phyloP scores from a whole-genome alignment of 495 filamentous ascomycete species.

The Aspergillus egyptiacus region DNA sequence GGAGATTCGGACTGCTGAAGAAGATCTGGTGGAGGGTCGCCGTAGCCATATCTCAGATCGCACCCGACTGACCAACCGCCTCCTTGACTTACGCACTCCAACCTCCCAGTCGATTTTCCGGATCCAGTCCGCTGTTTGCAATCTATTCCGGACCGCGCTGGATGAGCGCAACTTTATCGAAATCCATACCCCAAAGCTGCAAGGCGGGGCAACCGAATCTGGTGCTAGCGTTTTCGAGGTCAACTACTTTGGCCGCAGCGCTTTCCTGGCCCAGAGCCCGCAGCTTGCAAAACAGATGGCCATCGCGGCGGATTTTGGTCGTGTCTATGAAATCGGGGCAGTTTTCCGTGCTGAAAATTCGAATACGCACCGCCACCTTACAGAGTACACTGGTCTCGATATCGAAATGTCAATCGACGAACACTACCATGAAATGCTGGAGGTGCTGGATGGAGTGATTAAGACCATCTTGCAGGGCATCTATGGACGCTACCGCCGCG shows the following conservation, averaged over 20 bases:
- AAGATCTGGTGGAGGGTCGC: slow-evolving; percentile 40
- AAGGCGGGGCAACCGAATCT: slow-evolving; percentile 83
- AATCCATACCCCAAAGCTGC: slow-evolving; percentile 83
- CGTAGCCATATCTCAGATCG: slow-evolving; percentile 59
- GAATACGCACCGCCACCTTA: slow-evolving; percentile 91
- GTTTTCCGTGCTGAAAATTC: slow-evolving; percentile 94
- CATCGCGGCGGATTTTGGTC: slow-evolving; percentile 80
- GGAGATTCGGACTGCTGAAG: slow-evolving; percentile 45
- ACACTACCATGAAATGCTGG: slow-evolving; percentile 77
- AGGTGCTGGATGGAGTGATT: slow-evolving; percentile 69
- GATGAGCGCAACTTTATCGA: slow-evolving; percentile 70
- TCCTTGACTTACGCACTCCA: slow-evolving; percentile 80
- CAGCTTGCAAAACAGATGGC: slow-evolving; percentile 95
- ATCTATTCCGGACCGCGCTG: slow-evolving; percentile 71
- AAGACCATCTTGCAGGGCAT: slow-evolving; percentile 76
- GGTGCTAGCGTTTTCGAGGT: slow-evolving; percentile 87
- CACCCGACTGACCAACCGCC: slow-evolving; percentile 73
- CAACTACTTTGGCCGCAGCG: slow-evolving; percentile 75
- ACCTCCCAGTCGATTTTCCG: slow-evolving; percentile 87
- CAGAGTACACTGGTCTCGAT: slow-evolving; percentile 93
- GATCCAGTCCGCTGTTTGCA: slow-evolving; percentile 63
- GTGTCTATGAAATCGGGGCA: slow-evolving; percentile 81
- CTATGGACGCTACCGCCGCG: slow-evolving; percentile 56
- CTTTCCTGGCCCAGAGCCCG: slow-evolving; percentile 82
- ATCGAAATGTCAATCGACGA: slow-evolving; percentile 92